phyloP scores from a whole-genome alignment of 2,329 filamentous ascomycete genomes.

The Penicillium decumbens region DNA sequence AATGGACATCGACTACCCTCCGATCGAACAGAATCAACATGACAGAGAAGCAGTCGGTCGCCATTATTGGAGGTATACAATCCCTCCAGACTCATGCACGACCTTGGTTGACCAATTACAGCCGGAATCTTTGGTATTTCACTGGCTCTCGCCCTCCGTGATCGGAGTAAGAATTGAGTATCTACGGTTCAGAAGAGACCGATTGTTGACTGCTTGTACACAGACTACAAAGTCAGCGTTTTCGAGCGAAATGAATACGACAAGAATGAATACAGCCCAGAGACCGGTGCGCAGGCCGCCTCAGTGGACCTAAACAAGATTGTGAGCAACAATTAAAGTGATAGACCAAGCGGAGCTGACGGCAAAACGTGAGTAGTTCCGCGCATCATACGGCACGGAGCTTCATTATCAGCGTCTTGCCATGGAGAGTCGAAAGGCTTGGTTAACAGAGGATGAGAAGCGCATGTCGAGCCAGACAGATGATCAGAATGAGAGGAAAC shows the following conservation, averaged over 20 bases:
- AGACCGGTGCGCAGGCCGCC: slow-evolving; percentile 14
- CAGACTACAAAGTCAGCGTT: slow-evolving; percentile 13
- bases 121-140: slow-evolving; percentile 18
- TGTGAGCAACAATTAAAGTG: background rate
- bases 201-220: background rate
- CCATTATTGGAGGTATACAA: slow-evolving; percentile 13
- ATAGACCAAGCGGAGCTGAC: too few species aligned
- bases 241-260: slow-evolving; percentile 15
- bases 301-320: slow-evolving; percentile 20
- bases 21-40: slow-evolving; percentile 1
- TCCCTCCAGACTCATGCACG: too few species aligned
- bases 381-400: slow-evolving; percentile 16
- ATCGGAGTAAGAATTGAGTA: slow-evolving; percentile 6
- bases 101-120: background rate
- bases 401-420: slow-evolving; percentile 18
- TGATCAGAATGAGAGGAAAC: slow-evolving; percentile 8
- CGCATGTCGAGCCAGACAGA: slow-evolving; percentile 2
- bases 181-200: background rate
- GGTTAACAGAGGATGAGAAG: slow-evolving; percentile 14
- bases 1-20: too few species aligned
- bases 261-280: slow-evolving; percentile 10
- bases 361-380: slow-evolving; percentile 4
- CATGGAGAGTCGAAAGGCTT: slow-evolving; percentile 11
- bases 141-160: slow-evolving; percentile 12
- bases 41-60: slow-evolving; percentile 9